Percentiles rank a stretch among this genome's conserved stretches.
Evolutionary conservation across 2,329 filamentous ascomycete species (phyloP).

Genomic region (Fusarium ramigenum): DNA sequence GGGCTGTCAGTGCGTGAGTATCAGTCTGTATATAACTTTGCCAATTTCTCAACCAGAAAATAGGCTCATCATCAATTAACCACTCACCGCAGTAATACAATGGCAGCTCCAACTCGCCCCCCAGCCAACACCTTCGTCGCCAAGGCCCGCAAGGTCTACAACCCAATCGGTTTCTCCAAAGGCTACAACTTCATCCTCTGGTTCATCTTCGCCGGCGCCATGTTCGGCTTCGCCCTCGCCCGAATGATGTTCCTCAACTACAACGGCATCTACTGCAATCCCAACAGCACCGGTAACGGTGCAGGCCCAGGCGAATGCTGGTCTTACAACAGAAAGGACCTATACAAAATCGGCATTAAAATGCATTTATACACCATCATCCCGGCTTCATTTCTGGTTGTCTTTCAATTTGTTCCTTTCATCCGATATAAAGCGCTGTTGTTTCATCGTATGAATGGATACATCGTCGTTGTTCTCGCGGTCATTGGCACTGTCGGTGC

Average conservation of each 20-base stretch:
- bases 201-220: constrained; percentile 56
- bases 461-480: constrained; percentile 60
- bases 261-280: constrained; percentile 11
- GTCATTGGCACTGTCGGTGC: constrained; percentile 58
- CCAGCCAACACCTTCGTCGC: constrained; percentile 11
- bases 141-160: constrained; percentile 47
- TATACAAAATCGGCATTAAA: constrained; percentile 51
- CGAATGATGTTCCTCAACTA: constrained; percentile 37
- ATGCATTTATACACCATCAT: constrained; percentile 56
- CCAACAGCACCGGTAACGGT: not conserved
- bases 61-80: too few species aligned
- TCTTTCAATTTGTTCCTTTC: constrained; percentile 58
- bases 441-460: constrained; percentile 70
- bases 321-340: constrained; percentile 6
- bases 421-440: constrained; percentile 58
- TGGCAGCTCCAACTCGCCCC: not conserved
- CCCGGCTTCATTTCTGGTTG: constrained; percentile 54
- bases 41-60: too few species aligned
- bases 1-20: not conserved
- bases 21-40: not conserved
- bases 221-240: constrained; percentile 26
- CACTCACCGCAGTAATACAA: not conserved
- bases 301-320: constrained; percentile 21
- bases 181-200: constrained; percentile 57
- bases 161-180: constrained; percentile 62